Conservation (phyloP, 2,329 filamentous ascomycete genomes). For the Microdochium bolleyi region DNA sequence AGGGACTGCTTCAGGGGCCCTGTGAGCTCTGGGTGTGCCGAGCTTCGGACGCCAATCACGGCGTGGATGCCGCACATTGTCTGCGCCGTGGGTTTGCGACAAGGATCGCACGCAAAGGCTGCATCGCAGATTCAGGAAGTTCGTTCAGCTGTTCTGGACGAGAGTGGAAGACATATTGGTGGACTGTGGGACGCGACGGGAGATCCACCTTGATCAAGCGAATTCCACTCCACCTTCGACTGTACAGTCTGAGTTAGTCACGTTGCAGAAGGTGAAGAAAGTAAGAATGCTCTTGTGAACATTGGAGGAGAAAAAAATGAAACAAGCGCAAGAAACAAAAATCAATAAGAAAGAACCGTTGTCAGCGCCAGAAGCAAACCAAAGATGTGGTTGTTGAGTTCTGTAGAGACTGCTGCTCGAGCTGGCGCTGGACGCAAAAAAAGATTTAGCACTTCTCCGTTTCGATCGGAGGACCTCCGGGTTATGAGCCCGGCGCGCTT, state of each 20-base stretch:
- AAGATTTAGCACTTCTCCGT: constrained; percentile 18
- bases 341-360: too few relatives aligned
- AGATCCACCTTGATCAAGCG: too few relatives aligned
- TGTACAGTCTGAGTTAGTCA: too few relatives aligned
- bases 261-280: neutral
- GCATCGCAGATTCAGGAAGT: neutral
- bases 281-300: neutral
- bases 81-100: neutral
- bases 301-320: constrained; percentile 4
- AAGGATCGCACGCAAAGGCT: constrained; percentile 1
- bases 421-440: neutral
- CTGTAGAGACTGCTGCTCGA: too few relatives aligned
- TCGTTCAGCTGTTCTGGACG: neutral
- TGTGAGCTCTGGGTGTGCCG: constrained; percentile 19
- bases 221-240: too few relatives aligned
- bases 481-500: constrained; percentile 25
- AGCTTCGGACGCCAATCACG: constrained; percentile 28
- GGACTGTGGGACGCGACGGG: too few relatives aligned
- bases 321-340: too few relatives aligned
- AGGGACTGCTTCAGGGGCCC: constrained; percentile 35
- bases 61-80: constrained; percentile 56
- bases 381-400: too few relatives aligned
- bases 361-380: too few relatives aligned
- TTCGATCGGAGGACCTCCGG: constrained; percentile 25
- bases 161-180: too few relatives aligned